Evolutionary conservation across 305 asterid species (phyloP), one percentile per base, ranked within the genome.

Genomic region (Fraxinus paxiana): DNA sequence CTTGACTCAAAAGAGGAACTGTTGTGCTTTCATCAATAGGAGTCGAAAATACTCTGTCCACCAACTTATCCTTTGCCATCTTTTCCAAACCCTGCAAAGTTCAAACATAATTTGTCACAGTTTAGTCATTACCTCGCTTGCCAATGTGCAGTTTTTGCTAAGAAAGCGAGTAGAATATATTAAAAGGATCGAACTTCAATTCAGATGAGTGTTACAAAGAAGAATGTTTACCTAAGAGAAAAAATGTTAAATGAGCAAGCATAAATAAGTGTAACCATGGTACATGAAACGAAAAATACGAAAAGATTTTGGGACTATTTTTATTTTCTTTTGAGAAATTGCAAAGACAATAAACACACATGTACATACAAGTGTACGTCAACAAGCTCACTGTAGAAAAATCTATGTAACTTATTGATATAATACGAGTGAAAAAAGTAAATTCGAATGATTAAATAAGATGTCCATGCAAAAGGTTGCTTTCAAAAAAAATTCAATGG

Each of bases 1-100:
- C 90, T 37, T 76, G 74, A 2, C 80, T 85, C 63, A 92, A 80
- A 56, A 94, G 94, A 26, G 97, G 95, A 78, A 75, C 76, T 13
- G 87, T 82, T 31, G 84, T 79, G 71, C 87, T 76, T 17, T 78
- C 79, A 3, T 79, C 79, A 28, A 51, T 77, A 79, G 88, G 84
- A 2, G 51, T 70, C 37, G 81, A 35, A n/a, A 61, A 54, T 54
- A 17, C 65, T 54, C 10, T 54, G 26, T 18, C 65, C 65, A 54
- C 65, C 65, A 54, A 54, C 65, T 54, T 54, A 54, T 54, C 65
- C 26, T 54, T 17, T 0, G 65, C 65, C 65, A 54, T 54, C 65
- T 17, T 17, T 54, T 17, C 65, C 65, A 17, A 54, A 17, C 65
- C 65, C 65, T 17, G 65, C 24, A 54, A 54, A 54, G 26, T 54